Evolutionary conservation across 345 rosid species (phyloP), one percentile per base, ranked within the genome.

Genomic region (Melaleuca alternifolia): DNA sequence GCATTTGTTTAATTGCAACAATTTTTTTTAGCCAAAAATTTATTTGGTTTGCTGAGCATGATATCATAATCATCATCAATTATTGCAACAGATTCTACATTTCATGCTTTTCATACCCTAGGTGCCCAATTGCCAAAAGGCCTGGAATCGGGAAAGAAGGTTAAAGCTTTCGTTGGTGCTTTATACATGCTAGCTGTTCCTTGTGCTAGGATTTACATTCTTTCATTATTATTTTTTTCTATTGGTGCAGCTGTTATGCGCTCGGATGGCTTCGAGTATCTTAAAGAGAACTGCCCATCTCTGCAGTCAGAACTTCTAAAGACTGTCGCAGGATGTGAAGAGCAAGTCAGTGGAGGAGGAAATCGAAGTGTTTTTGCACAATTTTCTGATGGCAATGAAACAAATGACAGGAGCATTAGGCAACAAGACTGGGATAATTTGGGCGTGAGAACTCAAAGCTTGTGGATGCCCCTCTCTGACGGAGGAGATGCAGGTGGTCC

Each of bases 341-440:
- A 94, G 82, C 93, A 90, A 85, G 86, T 91, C 90, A 94, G 96
- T 86, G 92, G 93, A 30, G 94, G 93, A 46, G 93, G 94, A 83
- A 94, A 95, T 28, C 94, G 90, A 82, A 94, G 96, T 21, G 97
- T 94, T 10, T 95, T 96, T 97, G 98, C 92, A 1, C 98, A 95
- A 88, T 94, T 94, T 54, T 95, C 97, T 4, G 96, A 94, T 54
- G 97, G 96, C 28, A 93, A 93, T 5, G 98, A 93, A 86, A 90
- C 93, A 28, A 92, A 83, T 88, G 90, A 93, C 89, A 85, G 94
- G 87, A 91, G 93, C 87, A 94, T 93, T 11, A 91, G 97, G 86
- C 98, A 95, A 87, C 93, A 93, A 88, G 93, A 91, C 85, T 92
- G 90, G 90, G 99, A 94, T 84, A 95, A 93, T 56, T 93, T 92